A percentile compares a stretch with the other conserved stretches of the same genome.
Conservation (phyloP, 345 rosid genomes). For the Chamaenerion angustifolium region DNA sequence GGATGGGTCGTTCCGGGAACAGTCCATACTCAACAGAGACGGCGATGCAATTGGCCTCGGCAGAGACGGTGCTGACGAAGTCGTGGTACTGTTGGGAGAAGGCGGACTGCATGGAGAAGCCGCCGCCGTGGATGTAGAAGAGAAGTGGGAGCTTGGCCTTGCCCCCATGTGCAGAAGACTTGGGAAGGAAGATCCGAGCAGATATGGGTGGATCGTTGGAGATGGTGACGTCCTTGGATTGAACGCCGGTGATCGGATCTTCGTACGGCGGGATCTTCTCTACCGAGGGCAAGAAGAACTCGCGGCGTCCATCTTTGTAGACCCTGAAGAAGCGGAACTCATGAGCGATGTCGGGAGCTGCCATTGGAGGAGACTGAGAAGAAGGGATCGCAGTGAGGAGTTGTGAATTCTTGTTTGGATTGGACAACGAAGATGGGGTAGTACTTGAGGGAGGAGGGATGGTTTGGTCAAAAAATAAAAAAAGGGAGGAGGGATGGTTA, state of each 20-base stretch:
- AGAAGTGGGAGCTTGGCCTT: constrained; percentile 16
- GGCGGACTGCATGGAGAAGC: constrained; percentile 16
- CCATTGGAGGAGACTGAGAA: not conserved
- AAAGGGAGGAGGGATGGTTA: no score
- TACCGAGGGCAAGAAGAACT: constrained; percentile 3
- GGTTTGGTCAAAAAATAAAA: no score
- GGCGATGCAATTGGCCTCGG: constrained; percentile 9
- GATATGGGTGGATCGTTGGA: constrained; percentile 10
- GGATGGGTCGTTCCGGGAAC: constrained; percentile 22
- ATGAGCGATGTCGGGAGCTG: constrained; percentile 9
- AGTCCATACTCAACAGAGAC: constrained; percentile 19
- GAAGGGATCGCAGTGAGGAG: no score
- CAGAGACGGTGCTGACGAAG: constrained; percentile 5
- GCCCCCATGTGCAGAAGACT: not conserved
- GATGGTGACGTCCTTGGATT: constrained; percentile 15
- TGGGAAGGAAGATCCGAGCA: constrained; percentile 16
- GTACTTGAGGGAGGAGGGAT: no score
- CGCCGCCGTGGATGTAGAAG: constrained; percentile 19
- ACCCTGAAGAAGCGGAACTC: constrained; percentile 23
- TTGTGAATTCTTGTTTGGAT: no score
- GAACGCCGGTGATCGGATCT: constrained; percentile 16
- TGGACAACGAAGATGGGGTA: no score
- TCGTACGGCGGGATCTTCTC: constrained; percentile 4
- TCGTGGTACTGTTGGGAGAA: constrained; percentile 4
- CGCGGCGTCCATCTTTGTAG: constrained; percentile 16